Conservation (phyloP, 192 early-diverging fungal genomes). For the Rhizoclosmatium sp. region DNA sequence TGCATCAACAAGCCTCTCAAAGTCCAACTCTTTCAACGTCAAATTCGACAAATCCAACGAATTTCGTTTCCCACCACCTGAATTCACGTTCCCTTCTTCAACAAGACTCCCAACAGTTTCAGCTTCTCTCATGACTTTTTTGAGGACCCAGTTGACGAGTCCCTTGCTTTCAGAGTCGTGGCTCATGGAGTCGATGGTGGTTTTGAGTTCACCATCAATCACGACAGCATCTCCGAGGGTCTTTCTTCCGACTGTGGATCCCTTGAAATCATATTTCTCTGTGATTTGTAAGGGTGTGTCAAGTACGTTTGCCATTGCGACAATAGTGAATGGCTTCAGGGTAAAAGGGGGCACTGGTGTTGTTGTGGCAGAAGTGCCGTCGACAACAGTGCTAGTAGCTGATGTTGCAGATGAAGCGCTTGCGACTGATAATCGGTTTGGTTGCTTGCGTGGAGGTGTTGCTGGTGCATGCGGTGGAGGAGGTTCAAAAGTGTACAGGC, state of each 20-base stretch:
- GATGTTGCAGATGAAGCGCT: background rate
- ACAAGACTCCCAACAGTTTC: background rate
- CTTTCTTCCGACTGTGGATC: conserved; percentile 44
- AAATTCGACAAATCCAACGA: conserved; percentile 15
- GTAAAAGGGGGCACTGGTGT: too few species aligned
- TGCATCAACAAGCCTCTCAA: conserved; percentile 37
- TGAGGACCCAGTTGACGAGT: background rate
- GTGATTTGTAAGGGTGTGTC: conserved; percentile 37
- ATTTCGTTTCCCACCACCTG: background rate
- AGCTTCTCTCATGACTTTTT: background rate
- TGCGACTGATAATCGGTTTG: background rate
- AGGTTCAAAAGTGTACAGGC: conserved; percentile 54
- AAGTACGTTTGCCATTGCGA: conserved; percentile 51
- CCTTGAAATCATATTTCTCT: conserved; percentile 53
- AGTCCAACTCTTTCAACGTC: conserved; percentile 56
- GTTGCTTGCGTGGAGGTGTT: background rate
- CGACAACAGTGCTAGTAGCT: background rate
- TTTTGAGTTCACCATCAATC: background rate
- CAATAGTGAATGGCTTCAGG: conserved; percentile 41
- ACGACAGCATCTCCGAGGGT: conserved; percentile 14
- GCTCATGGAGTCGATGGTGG: background rate
- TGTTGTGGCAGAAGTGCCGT: background rate
- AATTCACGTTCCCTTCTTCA: background rate
- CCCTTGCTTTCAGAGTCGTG: too few species aligned
- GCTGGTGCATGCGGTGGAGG: background rate